Conservation (phyloP, 2,329 filamentous ascomycete species). For the Alternaria consortialis region DNA sequence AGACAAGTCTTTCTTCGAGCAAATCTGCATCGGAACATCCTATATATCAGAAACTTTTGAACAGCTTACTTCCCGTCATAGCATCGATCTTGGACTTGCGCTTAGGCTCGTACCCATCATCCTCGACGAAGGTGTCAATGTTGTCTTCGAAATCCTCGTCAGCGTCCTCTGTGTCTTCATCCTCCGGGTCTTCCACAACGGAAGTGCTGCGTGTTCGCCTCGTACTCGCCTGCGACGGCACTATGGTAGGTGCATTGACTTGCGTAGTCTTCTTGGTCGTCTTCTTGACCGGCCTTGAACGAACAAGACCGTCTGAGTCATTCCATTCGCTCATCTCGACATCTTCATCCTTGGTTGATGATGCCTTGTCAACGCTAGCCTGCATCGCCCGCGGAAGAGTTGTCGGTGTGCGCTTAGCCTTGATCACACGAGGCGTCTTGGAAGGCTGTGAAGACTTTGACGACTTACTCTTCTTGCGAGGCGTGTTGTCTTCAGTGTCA, state of each 20-base stretch:
- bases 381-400: not conserved
- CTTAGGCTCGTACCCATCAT: not conserved
- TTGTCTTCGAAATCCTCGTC: not conserved
- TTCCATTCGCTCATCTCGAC: not conserved
- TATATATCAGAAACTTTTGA: not conserved
- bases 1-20: not conserved
- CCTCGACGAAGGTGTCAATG: not conserved
- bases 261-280: not conserved
- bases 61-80: not conserved
- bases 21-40: not conserved
- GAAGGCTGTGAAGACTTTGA: not conserved
- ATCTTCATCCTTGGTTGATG: not conserved
- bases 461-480: not conserved
- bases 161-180: not conserved
- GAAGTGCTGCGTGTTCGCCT: not conserved
- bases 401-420: not conserved
- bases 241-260: not conserved
- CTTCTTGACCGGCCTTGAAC: not conserved
- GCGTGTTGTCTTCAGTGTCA: not conserved
- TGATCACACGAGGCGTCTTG: not conserved
- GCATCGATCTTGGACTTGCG: slow-evolving; percentile 1
- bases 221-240: not conserved
- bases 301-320: not conserved
- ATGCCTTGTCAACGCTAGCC: not conserved
- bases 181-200: not conserved